Base-by-base conservation (phyloP, 257 asterid species). In the Solanum virginianum region DNA sequence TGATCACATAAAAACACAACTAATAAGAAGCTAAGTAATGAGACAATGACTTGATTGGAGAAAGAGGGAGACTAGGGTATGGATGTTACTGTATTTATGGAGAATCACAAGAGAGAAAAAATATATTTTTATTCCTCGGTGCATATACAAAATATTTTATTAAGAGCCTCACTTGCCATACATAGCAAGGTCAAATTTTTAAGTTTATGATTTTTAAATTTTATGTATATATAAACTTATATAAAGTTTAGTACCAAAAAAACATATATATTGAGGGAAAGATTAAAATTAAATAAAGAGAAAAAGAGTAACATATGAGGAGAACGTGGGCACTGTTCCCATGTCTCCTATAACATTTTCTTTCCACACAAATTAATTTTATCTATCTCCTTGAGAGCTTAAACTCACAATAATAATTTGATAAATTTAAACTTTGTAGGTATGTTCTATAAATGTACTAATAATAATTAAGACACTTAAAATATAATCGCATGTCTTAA, bases 291-390 rank as follows among this genome's bases (percentile, higher is more conserved):
- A 24, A 56, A 17, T 49, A 72, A 59, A 85, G 54, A 62, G 57
- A 80, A 86, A 83, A 81, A 29, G 59, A 87, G 88, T 83, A 80
- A 86, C 71, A 82, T 88, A 89, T 88, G 96, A 91, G 91, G 92
- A 91, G 97, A 93, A 95, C 98, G 96, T 95, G 98, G 98, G 95
- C 86, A 85, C 90, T 91, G 95, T 92, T 90, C 89, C 94, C 94
- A 36, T 90, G 95, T 90, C 94, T 89, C 93, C 93, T 89, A 89
- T 86, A 85, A 77, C 88, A 81, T 80, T 57, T 36, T 77, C 60
- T 83, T 85, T 70, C 75, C 41, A 57, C 72, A 83, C 90, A 87
- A 91, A 88, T 87, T 49, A 89, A 82, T 55, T 84, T 84, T 86
- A 5, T 89, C 89, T 77, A 90, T 92, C 94, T 88, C 93, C 97